These are phyloP conservation scores for Euphorbia schlechtendalii DNA, from an alignment of 441 rosid genomes.

Conservation along the genomic window DNA sequence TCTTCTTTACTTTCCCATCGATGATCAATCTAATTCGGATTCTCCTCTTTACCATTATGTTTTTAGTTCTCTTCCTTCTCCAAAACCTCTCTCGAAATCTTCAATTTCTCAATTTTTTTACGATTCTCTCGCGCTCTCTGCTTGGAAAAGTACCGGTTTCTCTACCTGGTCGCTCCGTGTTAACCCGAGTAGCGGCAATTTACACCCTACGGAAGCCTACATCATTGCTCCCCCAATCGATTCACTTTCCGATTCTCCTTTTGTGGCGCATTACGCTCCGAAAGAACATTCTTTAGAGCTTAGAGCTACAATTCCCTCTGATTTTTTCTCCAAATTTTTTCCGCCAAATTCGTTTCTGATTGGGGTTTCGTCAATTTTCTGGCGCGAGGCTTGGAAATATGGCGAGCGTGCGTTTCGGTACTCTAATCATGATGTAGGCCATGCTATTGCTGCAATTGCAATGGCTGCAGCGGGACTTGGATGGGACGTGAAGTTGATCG, in stretches of 20 bases:
- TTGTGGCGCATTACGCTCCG: slow-evolving; percentile 77
- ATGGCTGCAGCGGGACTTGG: slow-evolving; percentile 78
- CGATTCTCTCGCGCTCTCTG: slow-evolving; percentile 78
- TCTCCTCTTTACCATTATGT: slow-evolving; percentile 46
- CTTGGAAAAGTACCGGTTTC: slow-evolving; percentile 71
- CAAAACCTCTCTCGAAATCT: slow-evolving; percentile 42
- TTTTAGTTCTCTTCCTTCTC: slow-evolving; percentile 54
- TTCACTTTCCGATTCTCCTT: slow-evolving; percentile 39
- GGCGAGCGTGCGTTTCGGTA: slow-evolving; percentile 82
- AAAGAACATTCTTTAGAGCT: slow-evolving; percentile 73
- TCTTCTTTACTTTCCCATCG: slow-evolving; percentile 36
- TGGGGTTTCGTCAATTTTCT: slow-evolving; percentile 65
- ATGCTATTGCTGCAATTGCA: slow-evolving; percentile 63
- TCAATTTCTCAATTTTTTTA: slow-evolving; percentile 59
- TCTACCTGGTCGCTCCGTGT: slow-evolving; percentile 94
- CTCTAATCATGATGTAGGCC: slow-evolving; percentile 87
- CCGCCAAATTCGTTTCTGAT: slow-evolving; percentile 54
- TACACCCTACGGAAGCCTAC: slow-evolving; percentile 80
- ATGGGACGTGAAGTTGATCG: slow-evolving; percentile 86
- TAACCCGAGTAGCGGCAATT: slow-evolving; percentile 91
- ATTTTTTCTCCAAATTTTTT: slow-evolving; percentile 36
- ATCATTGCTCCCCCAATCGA: slow-evolving; percentile 55
- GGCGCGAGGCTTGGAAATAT: slow-evolving; percentile 97
- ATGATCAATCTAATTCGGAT: slow-evolving; percentile 10
- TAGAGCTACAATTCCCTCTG: slow-evolving; percentile 44